A percentile compares a stretch with the other conserved stretches of the same genome.
phyloP scores from a whole-genome alignment of 2,329 filamentous ascomycete species.

The Fusarium sp. region DNA sequence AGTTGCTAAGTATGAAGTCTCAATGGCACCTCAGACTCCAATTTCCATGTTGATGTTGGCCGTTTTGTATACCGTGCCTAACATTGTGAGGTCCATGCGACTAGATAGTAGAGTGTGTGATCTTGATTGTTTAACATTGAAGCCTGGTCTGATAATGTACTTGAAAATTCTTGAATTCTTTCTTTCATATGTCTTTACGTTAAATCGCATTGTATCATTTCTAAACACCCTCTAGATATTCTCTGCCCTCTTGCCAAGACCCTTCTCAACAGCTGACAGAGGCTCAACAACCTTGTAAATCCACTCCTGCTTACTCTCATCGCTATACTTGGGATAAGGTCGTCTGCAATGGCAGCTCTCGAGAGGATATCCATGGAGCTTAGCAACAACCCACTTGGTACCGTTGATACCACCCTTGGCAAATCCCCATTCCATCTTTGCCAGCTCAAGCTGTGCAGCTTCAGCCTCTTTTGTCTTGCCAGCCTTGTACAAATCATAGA shows the following conservation, averaged over 20 bases:
- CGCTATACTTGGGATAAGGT: conserved; percentile 60
- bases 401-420: conserved; percentile 67
- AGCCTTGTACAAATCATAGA: conserved; percentile 57
- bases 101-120: too few relatives aligned
- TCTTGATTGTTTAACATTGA: neutral
- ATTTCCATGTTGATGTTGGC: too few relatives aligned
- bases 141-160: rapidly evolving
- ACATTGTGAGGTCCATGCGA: neutral
- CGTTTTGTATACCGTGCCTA: neutral
- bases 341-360: conserved; percentile 60
- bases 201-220: neutral
- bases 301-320: conserved; percentile 46
- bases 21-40: too few relatives aligned
- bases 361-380: conserved; percentile 60
- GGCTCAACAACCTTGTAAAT: conserved; percentile 42
- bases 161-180: neutral
- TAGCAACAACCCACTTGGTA: conserved; percentile 66
- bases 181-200: neutral
- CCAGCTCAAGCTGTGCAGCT: conserved; percentile 59
- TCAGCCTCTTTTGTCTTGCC: conserved; percentile 58
- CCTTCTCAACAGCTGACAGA: conserved; percentile 30
- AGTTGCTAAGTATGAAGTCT: too few relatives aligned
- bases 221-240: neutral
- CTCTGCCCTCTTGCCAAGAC: conserved; percentile 32
- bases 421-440: conserved; percentile 63